phyloP scores from a whole-genome alignment of 2,329 filamentous ascomycete species.

The Polychaeton citri region DNA sequence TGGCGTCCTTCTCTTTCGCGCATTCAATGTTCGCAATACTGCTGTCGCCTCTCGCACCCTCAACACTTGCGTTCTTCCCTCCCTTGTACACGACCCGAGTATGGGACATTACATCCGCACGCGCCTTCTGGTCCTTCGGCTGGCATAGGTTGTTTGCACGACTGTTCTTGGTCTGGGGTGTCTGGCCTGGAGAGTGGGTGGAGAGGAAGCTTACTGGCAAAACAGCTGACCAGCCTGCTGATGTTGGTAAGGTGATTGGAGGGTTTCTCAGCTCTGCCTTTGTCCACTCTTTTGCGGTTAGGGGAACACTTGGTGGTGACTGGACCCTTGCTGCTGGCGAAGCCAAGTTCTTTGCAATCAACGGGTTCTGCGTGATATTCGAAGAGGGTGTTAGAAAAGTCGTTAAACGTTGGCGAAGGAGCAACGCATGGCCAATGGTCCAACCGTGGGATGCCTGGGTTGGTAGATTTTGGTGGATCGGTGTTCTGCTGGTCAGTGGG shows the following conservation, averaged over 20 bases:
- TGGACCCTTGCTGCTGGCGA: slow-evolving; percentile 19
- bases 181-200: slow-evolving; percentile 32
- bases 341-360: slow-evolving; percentile 19
- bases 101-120: slow-evolving; percentile 24
- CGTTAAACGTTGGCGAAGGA: slow-evolving; percentile 10
- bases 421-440: slow-evolving; percentile 6
- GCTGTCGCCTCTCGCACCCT: slow-evolving; percentile 26
- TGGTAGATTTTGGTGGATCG: slow-evolving; percentile 29
- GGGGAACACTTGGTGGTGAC: slow-evolving; percentile 26
- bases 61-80: slow-evolving; percentile 30
- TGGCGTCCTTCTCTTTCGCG: slow-evolving; percentile 30
- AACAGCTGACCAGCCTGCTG: slow-evolving; percentile 20
- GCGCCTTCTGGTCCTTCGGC: slow-evolving; percentile 25
- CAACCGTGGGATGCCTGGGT: slow-evolving; percentile 21
- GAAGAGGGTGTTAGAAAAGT: slow-evolving; percentile 14
- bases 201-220: slow-evolving; percentile 28
- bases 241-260: slow-evolving; percentile 31
- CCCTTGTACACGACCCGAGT: slow-evolving; percentile 30
- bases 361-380: slow-evolving; percentile 16
- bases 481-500: slow-evolving; percentile 25
- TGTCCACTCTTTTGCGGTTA: slow-evolving; percentile 28
- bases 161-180: slow-evolving; percentile 31
- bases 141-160: slow-evolving; percentile 33
- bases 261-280: slow-evolving; percentile 29
- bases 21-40: slow-evolving; percentile 29